Conservation (phyloP, 2,329 filamentous ascomycete species). For the Cryphonectria nitschkei region DNA sequence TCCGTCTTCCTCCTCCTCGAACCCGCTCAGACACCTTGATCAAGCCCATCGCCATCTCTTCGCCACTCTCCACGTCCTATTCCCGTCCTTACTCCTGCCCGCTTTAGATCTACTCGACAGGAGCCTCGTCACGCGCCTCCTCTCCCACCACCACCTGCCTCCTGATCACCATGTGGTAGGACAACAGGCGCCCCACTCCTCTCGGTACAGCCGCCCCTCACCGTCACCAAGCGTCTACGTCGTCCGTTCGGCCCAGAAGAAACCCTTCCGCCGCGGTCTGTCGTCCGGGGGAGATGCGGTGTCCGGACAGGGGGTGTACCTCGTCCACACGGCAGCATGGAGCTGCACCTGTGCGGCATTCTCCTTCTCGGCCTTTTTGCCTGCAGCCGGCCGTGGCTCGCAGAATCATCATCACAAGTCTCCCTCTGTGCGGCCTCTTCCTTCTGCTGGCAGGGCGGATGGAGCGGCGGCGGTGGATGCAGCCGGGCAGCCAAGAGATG, state of each 20-base stretch:
- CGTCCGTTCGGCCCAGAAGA: slow-evolving; percentile 61
- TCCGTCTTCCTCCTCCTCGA: slow-evolving; percentile 26
- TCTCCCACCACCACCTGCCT: background rate
- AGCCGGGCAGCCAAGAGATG: background rate
- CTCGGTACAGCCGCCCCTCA: slow-evolving; percentile 4
- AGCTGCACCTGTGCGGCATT: slow-evolving; percentile 90
- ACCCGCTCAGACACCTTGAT: slow-evolving; percentile 43
- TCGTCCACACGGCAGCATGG: slow-evolving; percentile 77
- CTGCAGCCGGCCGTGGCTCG: slow-evolving; percentile 24
- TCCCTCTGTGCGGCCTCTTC: slow-evolving; percentile 8
- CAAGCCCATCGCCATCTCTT: slow-evolving; percentile 58
- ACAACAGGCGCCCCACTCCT: background rate
- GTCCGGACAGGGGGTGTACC: slow-evolving; percentile 51
- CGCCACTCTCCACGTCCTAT: slow-evolving; percentile 83
- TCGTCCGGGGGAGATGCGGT: background rate
- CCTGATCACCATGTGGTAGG: background rate
- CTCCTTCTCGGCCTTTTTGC: slow-evolving; percentile 69
- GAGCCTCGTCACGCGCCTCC: slow-evolving; percentile 63
- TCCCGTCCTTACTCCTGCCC: slow-evolving; percentile 78
- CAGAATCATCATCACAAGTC: slow-evolving; percentile 20
- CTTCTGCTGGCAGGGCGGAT: slow-evolving; percentile 1
- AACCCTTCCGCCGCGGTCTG: slow-evolving; percentile 4
- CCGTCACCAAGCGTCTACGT: slow-evolving; percentile 53
- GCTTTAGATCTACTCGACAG: slow-evolving; percentile 88
- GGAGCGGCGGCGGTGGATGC: slow-evolving; percentile 11